A percentile compares a stretch with the other conserved stretches of the same genome.
Evolutionary conservation across 495 filamentous ascomycete genomes (phyloP).

Genomic region (Paragyromitra xinjiangensis): DNA sequence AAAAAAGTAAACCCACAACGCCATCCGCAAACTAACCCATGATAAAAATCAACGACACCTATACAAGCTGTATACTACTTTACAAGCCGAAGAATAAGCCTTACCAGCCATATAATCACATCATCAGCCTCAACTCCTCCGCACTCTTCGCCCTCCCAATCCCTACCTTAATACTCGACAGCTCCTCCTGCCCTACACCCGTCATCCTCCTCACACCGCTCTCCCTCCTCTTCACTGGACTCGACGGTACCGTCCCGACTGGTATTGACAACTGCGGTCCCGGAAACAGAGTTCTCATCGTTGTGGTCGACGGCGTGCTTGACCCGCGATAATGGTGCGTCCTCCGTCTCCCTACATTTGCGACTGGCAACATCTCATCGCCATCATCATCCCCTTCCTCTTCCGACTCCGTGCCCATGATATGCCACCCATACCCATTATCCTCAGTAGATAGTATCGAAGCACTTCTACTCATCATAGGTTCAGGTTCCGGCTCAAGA

Average conservation of each 20-base stretch:
- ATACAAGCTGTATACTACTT: not conserved
- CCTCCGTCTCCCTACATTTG: slow-evolving; percentile 28
- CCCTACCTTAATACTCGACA: slow-evolving; percentile 18
- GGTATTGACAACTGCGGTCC: not conserved
- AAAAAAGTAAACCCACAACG: not conserved
- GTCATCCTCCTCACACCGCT: slow-evolving; percentile 41
- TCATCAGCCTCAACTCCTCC: slow-evolving; percentile 45
- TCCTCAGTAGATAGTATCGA: not conserved
- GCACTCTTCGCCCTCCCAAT: slow-evolving; percentile 50
- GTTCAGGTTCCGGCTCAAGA: not conserved
- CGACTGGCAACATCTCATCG: slow-evolving; percentile 9
- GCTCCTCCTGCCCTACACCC: slow-evolving; percentile 28
- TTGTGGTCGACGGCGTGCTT: not conserved
- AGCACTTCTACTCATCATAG: not conserved
- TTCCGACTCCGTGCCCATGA: not conserved
- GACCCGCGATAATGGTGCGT: slow-evolving; percentile 12
- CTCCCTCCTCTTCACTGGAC: slow-evolving; percentile 19
- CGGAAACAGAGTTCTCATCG: not conserved
- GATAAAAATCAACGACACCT: not conserved
- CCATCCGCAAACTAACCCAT: not conserved
- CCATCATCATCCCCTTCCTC: not conserved
- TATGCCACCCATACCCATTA: slow-evolving; percentile 14
- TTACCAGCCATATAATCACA: not conserved
- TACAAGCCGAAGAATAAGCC: not conserved
- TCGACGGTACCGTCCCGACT: not conserved